These are phyloP conservation scores for Mixia osmundae DNA, from an alignment of 1,284 basidiomycete genomes.

Conservation along the genomic window DNA sequence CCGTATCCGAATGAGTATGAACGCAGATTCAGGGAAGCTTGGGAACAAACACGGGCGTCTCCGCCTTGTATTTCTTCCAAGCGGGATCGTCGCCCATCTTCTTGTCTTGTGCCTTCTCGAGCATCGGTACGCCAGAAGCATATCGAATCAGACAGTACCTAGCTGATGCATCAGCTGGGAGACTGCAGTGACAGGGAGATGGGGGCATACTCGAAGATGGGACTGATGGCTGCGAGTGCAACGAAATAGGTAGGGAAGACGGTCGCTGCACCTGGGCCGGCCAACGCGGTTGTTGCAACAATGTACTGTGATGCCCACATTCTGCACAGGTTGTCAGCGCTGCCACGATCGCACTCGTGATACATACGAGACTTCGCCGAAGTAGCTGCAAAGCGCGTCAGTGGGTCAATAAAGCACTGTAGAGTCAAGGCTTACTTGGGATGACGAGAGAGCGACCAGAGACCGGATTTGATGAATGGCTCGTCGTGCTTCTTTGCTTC, in stretches of 20 bases:
- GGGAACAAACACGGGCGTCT: slow-evolving; percentile 26
- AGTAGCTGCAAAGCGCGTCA: slow-evolving; percentile 37
- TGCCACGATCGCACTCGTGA: background rate
- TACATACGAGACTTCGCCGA: slow-evolving; percentile 39
- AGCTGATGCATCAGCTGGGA: too few relatives aligned
- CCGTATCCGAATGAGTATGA: too few relatives aligned
- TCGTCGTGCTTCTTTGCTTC: slow-evolving; percentile 46
- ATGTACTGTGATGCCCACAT: slow-evolving; percentile 48
- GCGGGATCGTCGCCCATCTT: slow-evolving; percentile 38
- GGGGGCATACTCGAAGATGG: slow-evolving; percentile 38
- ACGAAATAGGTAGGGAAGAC: slow-evolving; percentile 25
- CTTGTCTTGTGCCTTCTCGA: slow-evolving; percentile 38
- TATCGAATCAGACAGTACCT: slow-evolving; percentile 28
- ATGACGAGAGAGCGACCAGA: slow-evolving; percentile 48
- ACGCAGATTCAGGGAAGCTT: too few relatives aligned
- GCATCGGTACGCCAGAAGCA: slow-evolving; percentile 42
- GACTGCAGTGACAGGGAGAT: too few relatives aligned
- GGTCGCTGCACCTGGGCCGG: slow-evolving; percentile 12
- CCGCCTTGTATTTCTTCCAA: slow-evolving; percentile 41
- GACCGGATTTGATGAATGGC: slow-evolving; percentile 42
- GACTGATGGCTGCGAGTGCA: slow-evolving; percentile 34
- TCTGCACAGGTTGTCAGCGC: background rate
- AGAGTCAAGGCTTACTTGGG: slow-evolving; percentile 37
- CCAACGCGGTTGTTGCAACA: slow-evolving; percentile 31
- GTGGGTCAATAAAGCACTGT: background rate